Base-by-base conservation (phyloP, 139 green algal species). In the Trebouxia sp. region DNA sequence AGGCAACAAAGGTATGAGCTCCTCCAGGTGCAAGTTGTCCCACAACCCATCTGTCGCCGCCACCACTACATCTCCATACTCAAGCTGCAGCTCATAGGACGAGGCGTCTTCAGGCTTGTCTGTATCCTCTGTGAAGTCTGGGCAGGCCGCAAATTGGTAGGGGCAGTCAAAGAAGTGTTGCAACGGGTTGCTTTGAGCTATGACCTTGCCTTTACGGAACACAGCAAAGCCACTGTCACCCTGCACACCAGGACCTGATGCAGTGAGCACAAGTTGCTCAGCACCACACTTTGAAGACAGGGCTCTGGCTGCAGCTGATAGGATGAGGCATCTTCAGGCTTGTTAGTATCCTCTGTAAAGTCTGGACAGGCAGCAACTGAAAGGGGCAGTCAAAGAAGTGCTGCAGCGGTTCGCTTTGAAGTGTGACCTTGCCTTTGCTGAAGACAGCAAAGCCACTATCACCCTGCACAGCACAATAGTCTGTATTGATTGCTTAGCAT, bases 381-480 rank as follows among this genome's bases (percentile, higher is more conserved):
- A 91, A 75, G 9, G 91, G 91, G 86, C 91, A 95, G 84, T 95
- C 91, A 47, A 95, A 95, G 53, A 91, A 93, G 81, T 95, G 91
- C 84, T 93, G 87, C 83, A 91, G 82, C 28, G 84, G 69, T 26
- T 43, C 51, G 20, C 77, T 80, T 45, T 51, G 82, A 72, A 90
- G 89, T 6, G 94, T 43, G 42, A 88, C 62, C 56, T 83, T 50
- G 5, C 89, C 89, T 11, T 92, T 50, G 1, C 93, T 86, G 22
- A 96, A 80, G 6, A 97, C 77, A 11, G 93, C 17, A 75, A 97
- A 97, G 22, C 92, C 93, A 76, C 91, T 96, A 87, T 98, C 94
- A 1, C 94, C 94, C 84, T 96, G 85, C 74, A 78, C 50, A 53
- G 65, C 58, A 81, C 26, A n/a, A 17, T 39, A 10, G 1, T n/a